These are phyloP conservation scores for Protomyces arabidopsidicola DNA, from an alignment of 1,139 yeast species.

Conservation along the genomic window DNA sequence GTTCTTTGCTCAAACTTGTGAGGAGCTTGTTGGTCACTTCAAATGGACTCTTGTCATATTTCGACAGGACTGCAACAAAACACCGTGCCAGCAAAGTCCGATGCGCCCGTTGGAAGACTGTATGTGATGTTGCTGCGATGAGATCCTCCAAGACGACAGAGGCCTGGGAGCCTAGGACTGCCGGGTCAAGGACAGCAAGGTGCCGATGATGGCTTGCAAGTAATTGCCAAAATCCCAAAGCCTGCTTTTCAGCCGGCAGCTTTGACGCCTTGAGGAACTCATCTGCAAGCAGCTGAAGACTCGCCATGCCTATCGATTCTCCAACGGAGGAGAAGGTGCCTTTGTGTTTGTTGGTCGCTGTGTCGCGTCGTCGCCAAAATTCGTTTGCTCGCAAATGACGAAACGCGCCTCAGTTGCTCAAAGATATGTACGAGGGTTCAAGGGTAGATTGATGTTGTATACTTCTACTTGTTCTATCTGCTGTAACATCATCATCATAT, in stretches of 20 bases:
- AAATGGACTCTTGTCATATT: slow-evolving; percentile 35
- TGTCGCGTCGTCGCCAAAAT: no score
- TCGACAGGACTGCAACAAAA: slow-evolving; percentile 29
- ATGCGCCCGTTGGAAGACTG: slow-evolving; percentile 31
- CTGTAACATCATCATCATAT: background rate
- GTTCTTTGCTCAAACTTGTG: slow-evolving; percentile 36
- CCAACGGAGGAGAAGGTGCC: no score
- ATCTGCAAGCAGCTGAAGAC: background rate
- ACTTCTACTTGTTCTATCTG: no score
- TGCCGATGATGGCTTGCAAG: slow-evolving; percentile 30
- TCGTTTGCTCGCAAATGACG: no score
- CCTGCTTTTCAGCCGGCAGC: slow-evolving; percentile 29
- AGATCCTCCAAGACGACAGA: slow-evolving; percentile 43
- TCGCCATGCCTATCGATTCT: background rate
- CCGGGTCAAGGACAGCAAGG: slow-evolving; percentile 29
- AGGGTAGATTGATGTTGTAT: no score
- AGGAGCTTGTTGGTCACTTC: slow-evolving; percentile 38
- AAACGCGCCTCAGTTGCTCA: no score
- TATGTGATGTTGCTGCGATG: slow-evolving; percentile 43
- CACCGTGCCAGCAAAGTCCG: slow-evolving; percentile 32
- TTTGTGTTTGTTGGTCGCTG: no score
- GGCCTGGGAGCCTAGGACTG: slow-evolving; percentile 33
- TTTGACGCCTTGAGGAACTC: background rate
- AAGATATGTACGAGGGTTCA: no score
- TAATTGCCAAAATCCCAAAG: slow-evolving; percentile 30